These are phyloP conservation scores for Cephalotrichum gorgonifer DNA, from an alignment of 2,329 filamentous ascomycete species.

Conservation along the genomic window DNA sequence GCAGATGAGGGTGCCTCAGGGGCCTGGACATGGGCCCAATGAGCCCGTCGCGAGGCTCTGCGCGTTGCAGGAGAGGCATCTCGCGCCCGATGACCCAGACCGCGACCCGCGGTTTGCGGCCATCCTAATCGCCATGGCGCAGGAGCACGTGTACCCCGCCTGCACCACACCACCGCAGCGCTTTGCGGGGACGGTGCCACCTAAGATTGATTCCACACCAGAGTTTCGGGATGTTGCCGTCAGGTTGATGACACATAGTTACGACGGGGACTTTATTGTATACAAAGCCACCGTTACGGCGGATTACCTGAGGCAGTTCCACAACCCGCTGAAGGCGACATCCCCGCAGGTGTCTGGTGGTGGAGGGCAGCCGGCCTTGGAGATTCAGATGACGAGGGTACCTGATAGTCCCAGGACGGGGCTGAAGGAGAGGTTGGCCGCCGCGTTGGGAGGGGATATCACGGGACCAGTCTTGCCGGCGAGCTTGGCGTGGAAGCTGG, in stretches of 20 bases:
- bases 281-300: slow-evolving; percentile 39
- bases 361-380: slow-evolving; percentile 20
- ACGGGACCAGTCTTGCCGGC: slow-evolving; percentile 30
- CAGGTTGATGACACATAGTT: slow-evolving; percentile 37
- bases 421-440: slow-evolving; percentile 42
- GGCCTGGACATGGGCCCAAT: slow-evolving; percentile 30
- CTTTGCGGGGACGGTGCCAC: slow-evolving; percentile 10
- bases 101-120: slow-evolving; percentile 43
- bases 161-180: slow-evolving; percentile 7
- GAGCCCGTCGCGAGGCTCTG: slow-evolving; percentile 37
- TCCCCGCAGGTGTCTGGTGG: slow-evolving; percentile 6
- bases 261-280: slow-evolving; percentile 38
- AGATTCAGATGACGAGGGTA: slow-evolving; percentile 36
- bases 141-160: slow-evolving; percentile 37
- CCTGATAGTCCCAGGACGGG: slow-evolving; percentile 45
- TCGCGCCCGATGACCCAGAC: slow-evolving; percentile 36
- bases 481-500: slow-evolving; percentile 12
- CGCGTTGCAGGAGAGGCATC: slow-evolving; percentile 31
- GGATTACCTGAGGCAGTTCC: slow-evolving; percentile 38
- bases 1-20: slow-evolving; percentile 33
- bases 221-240: slow-evolving; percentile 37
- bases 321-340: slow-evolving; percentile 23
- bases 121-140: slow-evolving; percentile 46
- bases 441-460: slow-evolving; percentile 39
- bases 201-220: slow-evolving; percentile 9